Conservation (phyloP, 768 basidiomycete genomes). For the Russula ochroleuca region DNA sequence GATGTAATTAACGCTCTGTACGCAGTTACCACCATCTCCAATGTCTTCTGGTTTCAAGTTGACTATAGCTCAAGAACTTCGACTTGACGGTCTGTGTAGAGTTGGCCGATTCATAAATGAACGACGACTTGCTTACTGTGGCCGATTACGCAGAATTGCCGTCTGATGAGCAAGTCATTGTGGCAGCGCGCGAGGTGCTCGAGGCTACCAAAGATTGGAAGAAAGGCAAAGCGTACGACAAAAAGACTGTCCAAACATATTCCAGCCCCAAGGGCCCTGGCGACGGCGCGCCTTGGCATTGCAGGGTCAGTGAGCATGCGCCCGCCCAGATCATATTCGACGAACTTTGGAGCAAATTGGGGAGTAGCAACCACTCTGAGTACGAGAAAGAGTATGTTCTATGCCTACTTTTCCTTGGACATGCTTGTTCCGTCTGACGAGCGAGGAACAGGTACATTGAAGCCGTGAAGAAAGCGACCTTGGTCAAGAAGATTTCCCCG, state of each 20-base stretch:
- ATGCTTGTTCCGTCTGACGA: neutral
- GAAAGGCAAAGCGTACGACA: slow-evolving; percentile 57
- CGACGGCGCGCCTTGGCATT: slow-evolving; percentile 64
- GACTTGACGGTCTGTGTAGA: slow-evolving; percentile 37
- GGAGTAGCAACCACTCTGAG: slow-evolving; percentile 52
- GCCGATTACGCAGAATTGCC: slow-evolving; percentile 48
- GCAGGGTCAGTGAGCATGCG: slow-evolving; percentile 61
- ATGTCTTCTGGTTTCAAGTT: slow-evolving; percentile 35
- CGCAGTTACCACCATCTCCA: slow-evolving; percentile 2
- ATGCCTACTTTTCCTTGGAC: slow-evolving; percentile 25
- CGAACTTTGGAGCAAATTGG: slow-evolving; percentile 66
- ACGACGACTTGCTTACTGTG: neutral
- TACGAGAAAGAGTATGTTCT: slow-evolving; percentile 68
- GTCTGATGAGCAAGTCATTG: slow-evolving; percentile 51
- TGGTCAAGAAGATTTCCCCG: slow-evolving; percentile 58
- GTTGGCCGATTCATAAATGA: neutral
- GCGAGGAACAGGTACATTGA: slow-evolving; percentile 52
- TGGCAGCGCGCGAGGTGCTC: slow-evolving; percentile 51
- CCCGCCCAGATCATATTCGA: slow-evolving; percentile 67
- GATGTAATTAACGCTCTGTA: neutral
- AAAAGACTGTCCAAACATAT: slow-evolving; percentile 52
- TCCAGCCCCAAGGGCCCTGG: slow-evolving; percentile 47
- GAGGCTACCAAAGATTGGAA: slow-evolving; percentile 60
- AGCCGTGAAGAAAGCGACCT: slow-evolving; percentile 57
- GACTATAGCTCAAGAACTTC: slow-evolving; percentile 38